Base-by-base conservation (phyloP, 2,329 filamentous ascomycete species). In the Clonostachys byssicola region DNA sequence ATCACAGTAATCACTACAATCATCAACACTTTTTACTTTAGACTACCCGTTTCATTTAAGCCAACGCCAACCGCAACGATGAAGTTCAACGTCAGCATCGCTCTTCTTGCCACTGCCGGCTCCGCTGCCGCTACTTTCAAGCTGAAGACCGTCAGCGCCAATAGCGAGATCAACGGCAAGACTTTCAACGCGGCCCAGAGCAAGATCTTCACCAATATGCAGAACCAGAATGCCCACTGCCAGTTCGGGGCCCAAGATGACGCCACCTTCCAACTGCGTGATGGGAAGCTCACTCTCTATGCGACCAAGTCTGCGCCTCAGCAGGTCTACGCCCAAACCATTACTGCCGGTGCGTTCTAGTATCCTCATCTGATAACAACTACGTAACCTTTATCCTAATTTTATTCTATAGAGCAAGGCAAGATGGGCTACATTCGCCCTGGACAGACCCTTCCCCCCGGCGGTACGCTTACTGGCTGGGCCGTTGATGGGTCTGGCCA, bases 241-340 rank as follows among this genome's bases (percentile, higher is more conserved):
- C 61, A 71, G 23, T 10, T 4, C 23, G 23, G 23, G 3, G 5
- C 8, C 23, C 23, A 30, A 30, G 23, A 18, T 10, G 20, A 18
- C 33, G 47, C 47, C 13, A 20, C 20, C 9, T 41, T 49, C 18
- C 43, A 42, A 40, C 39, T 46, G 30, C 18, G 39, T 16, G 64
- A 75, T 42, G 66, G 65, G 42, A 65, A 66, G 42, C 68, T 81
- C 30, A 72, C 60, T 58, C 71, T 85, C 34, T 80, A 73, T 62
- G 54, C 68, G 34, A 52, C 56, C 23, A 62, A 63, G 18, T 65
- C 62, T 5, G 65, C 52, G 34, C 62, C 64, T 4, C 80, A 83
- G 65, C 62, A 74, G 54, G 49, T 78, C 44, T 83, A 57, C 52
- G 73, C 73, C 40, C 79, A 84, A 60, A 72, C 74, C 41, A 80